Conservation (phyloP, 768 basidiomycete species). For the Agrocybe pediades region DNA sequence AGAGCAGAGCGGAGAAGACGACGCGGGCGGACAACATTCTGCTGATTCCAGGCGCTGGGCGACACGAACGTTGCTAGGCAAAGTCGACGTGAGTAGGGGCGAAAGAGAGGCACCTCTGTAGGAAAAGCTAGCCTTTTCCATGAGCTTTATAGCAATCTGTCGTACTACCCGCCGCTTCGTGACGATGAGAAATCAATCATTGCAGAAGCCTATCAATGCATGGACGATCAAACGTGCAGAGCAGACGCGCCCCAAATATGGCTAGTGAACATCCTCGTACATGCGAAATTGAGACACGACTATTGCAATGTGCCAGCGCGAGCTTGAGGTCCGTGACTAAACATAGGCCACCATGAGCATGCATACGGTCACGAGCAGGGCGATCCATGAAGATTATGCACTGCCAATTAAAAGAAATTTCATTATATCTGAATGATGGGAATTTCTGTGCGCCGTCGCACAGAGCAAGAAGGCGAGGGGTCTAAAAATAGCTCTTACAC, state of each 20-base stretch:
- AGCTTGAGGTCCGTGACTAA: neutral
- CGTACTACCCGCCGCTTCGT: neutral
- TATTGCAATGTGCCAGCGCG: neutral
- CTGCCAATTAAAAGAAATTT: neutral
- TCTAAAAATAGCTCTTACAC: neutral
- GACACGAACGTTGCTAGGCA: neutral
- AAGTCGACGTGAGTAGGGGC: neutral
- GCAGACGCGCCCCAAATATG: neutral
- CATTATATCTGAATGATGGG: neutral
- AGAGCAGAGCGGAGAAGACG: slow-evolving; percentile 10
- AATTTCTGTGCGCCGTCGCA: no score
- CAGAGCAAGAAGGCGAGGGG: neutral
- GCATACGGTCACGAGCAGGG: no score
- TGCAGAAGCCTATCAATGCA: neutral
- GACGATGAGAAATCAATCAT: neutral
- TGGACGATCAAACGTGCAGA: neutral
- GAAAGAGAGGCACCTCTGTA: neutral
- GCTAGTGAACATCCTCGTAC: neutral
- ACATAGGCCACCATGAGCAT: neutral
- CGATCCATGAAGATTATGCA: neutral
- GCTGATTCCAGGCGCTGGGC: neutral
- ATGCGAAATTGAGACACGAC: neutral
- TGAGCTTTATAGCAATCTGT: neutral
- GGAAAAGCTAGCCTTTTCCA: neutral
- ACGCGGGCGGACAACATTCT: slow-evolving; percentile 9